Evolutionary conservation across 257 asterid genomes (phyloP), one percentile per base, ranked within the genome.

Genomic region (Solanum gandarillasii): DNA sequence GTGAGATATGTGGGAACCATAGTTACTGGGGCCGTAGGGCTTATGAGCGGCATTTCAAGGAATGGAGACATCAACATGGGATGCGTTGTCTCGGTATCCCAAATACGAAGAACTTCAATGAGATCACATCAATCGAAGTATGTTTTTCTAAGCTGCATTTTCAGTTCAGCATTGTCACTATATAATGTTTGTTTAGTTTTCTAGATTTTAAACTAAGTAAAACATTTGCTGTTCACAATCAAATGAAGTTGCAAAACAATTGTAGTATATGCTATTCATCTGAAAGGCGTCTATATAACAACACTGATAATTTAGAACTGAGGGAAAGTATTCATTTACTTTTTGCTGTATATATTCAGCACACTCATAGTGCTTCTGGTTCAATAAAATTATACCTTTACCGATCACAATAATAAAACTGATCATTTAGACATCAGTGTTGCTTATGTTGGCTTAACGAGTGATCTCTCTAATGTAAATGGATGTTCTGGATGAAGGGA

Each of bases 21-120:
- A 98, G 99, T 91, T 96, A 98, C 84, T 96, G 99, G 99, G 98
- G 99, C 48, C 98, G 99, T 87, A 93, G 99, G 94, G 99, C 99
- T 82, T 98, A 96, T 67, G 99, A 97, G 90, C 94, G 99, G 89
- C 99, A 98, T 91, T 98, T 98, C 92, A 98, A 98, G 94, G 99
- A 98, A 91, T 96, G 95, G 97, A 94, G 98, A 71, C 99, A 98
- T 94, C 99, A 96, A 90, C 98, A 98, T 87, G 99, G 99, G 79
- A 98, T 96, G 99, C 93, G 99, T 73, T 98, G 99, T 87, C 98
- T 98, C 85, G 98, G 98, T 87, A 98, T 98, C 88, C 99, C 99
- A 21, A 98, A 97, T 89, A 96, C 99, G 41, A 97, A 96, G 90
- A 98, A 94, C 91, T 98, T 98, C 86, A 98, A 98, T 39, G 99